Percentiles rank a stretch among this genome's conserved stretches.
These are phyloP conservation scores for Aphanocladium album DNA, from an alignment of 2,329 filamentous ascomycete genomes.

Conservation along the genomic window DNA sequence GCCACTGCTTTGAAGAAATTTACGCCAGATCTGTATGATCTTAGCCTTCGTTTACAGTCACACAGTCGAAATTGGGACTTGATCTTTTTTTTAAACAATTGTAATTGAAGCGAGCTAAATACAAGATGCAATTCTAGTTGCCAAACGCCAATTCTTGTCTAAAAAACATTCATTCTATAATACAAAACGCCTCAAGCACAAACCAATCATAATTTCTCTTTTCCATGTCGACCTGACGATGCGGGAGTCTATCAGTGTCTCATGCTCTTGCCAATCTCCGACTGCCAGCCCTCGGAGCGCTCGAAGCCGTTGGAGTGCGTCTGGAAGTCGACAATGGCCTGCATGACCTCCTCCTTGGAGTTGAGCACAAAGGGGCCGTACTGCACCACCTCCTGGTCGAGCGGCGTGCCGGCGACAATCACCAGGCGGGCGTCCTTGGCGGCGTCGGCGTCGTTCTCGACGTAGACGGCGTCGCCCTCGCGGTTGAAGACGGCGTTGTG, in stretches of 20 bases:
- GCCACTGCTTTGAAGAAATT: too few relatives aligned
- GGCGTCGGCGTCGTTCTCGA: constrained; percentile 62
- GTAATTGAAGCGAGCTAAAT: not conserved
- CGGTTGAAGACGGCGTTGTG: constrained; percentile 88
- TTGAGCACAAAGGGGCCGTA: constrained; percentile 82
- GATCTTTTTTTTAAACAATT: too few relatives aligned
- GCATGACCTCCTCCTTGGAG: constrained; percentile 64
- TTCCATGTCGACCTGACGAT: not conserved
- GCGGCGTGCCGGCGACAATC: constrained; percentile 71
- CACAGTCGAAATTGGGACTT: too few relatives aligned
- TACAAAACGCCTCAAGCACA: not conserved
- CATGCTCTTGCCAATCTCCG: constrained; percentile 82
- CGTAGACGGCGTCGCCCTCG: constrained; percentile 69
- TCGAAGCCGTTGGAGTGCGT: constrained; percentile 73
- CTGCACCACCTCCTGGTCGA: constrained; percentile 76
- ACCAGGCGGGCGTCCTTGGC: constrained; percentile 56
- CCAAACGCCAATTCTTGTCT: not conserved
- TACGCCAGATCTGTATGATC: too few relatives aligned
- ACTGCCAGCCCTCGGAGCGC: constrained; percentile 71
- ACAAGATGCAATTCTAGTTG: not conserved
- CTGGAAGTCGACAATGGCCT: constrained; percentile 74
- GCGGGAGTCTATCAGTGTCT: constrained; percentile 24
- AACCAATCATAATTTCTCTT: too few relatives aligned
- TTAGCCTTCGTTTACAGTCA: too few relatives aligned
- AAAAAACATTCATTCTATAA: too few relatives aligned